Conservation (phyloP, 805 yeast species). For the Blastobotrys muscicola region DNA sequence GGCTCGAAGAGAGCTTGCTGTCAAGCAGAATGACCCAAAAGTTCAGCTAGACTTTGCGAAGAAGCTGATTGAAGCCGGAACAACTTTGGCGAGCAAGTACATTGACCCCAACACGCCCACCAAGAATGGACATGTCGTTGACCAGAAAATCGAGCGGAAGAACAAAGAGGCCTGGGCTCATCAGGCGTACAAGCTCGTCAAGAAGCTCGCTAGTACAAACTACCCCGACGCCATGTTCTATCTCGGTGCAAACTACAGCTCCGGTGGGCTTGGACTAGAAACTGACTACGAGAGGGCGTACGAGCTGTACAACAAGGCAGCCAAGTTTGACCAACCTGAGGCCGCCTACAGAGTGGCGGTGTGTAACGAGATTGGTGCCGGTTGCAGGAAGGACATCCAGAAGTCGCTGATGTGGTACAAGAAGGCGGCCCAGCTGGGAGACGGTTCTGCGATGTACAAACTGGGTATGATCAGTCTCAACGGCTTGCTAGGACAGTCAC, state of each 20-base stretch:
- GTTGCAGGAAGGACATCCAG: constrained; percentile 34
- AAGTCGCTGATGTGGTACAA: constrained; percentile 47
- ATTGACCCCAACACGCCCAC: constrained; percentile 34
- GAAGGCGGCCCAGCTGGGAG: constrained; percentile 53
- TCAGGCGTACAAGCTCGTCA: constrained; percentile 51
- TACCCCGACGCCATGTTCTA: constrained; percentile 49
- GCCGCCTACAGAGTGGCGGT: constrained; percentile 65
- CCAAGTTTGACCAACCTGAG: constrained; percentile 45
- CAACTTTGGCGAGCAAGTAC: constrained; percentile 24
- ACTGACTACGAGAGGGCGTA: constrained; percentile 53
- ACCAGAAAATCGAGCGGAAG: constrained; percentile 37
- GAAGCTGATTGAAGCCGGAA: constrained; percentile 40
- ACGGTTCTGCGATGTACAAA: constrained; percentile 62
- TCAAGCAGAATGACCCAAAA: constrained; percentile 31
- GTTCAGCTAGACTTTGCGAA: constrained; percentile 61
- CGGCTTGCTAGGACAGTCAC: constrained; percentile 35
- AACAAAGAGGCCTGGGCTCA: constrained; percentile 47
- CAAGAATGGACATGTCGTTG: constrained; percentile 30
- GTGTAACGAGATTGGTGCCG: constrained; percentile 58
- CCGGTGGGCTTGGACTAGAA: constrained; percentile 40
- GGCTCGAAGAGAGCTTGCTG: constrained; percentile 16
- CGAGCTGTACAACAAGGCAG: constrained; percentile 50
- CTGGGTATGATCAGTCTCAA: constrained; percentile 55
- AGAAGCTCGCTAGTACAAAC: constrained; percentile 38
- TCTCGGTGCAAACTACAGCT: constrained; percentile 51